These are phyloP conservation scores for Pyrenophora teres DNA, from an alignment of 2,329 filamentous ascomycete genomes.

Conservation along the genomic window DNA sequence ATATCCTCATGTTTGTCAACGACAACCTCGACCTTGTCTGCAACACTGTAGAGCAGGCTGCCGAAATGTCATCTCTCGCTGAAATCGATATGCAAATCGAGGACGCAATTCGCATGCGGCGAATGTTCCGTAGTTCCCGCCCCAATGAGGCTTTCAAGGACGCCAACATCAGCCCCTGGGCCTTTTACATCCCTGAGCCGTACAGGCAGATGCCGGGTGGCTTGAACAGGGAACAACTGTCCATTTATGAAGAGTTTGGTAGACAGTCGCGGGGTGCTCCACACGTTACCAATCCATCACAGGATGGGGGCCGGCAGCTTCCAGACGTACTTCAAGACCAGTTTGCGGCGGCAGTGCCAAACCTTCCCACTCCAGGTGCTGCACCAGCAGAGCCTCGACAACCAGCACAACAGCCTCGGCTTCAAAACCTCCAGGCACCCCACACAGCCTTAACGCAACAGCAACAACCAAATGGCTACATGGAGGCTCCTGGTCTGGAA, in stretches of 20 bases:
- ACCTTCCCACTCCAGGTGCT: slow-evolving; percentile 65
- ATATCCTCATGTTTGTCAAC: slow-evolving; percentile 98
- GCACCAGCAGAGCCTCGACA: slow-evolving; percentile 65
- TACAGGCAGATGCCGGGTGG: slow-evolving; percentile 84
- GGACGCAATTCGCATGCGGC: slow-evolving; percentile 74
- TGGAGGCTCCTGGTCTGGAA: slow-evolving; percentile 50
- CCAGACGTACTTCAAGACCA: slow-evolving; percentile 67
- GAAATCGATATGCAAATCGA: slow-evolving; percentile 96
- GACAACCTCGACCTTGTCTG: slow-evolving; percentile 95
- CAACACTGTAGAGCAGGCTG: slow-evolving; percentile 91
- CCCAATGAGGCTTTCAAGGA: slow-evolving; percentile 87
- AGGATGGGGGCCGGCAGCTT: slow-evolving; percentile 64
- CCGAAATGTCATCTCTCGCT: slow-evolving; percentile 87
- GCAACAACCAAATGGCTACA: slow-evolving; percentile 64
- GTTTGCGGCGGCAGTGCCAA: slow-evolving; percentile 62
- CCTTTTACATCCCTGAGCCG: slow-evolving; percentile 89
- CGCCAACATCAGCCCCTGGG: slow-evolving; percentile 82
- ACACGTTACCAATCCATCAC: slow-evolving; percentile 61
- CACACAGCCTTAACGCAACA: slow-evolving; percentile 48
- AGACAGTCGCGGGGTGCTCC: slow-evolving; percentile 74
- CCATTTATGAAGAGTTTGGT: slow-evolving; percentile 96
- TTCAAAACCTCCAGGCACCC: slow-evolving; percentile 44
- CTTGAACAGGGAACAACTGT: slow-evolving; percentile 88
- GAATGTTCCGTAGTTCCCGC: slow-evolving; percentile 73
- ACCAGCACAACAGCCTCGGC: slow-evolving; percentile 55